Evolutionary conservation across 2,329 filamentous ascomycete species (phyloP).

Genomic region (Reticulascus tulasneorum): DNA sequence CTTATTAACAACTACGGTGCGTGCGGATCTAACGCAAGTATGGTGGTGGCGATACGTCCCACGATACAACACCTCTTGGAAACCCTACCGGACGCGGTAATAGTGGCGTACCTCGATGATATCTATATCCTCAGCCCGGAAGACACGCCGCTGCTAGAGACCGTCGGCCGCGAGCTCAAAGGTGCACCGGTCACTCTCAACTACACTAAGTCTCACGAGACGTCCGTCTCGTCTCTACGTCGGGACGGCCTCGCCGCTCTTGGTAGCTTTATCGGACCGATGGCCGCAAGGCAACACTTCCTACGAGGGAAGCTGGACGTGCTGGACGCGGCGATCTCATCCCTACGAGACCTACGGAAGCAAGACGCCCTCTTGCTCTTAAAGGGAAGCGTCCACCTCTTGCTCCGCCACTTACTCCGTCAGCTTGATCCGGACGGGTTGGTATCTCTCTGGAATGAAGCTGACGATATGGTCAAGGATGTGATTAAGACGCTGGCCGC

Average conservation of each 20-base stretch:
- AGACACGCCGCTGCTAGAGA: too few relatives aligned
- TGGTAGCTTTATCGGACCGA: not conserved
- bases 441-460: not conserved
- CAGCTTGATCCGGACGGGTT: not conserved
- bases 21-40: constrained; percentile 17
- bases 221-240: not conserved
- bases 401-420: not conserved
- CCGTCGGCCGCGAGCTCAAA: not conserved
- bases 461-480: not conserved
- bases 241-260: not conserved
- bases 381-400: not conserved
- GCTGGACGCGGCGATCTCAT: not conserved
- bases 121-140: not conserved
- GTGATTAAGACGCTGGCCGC: not conserved
- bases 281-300: not conserved
- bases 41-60: constrained; percentile 15
- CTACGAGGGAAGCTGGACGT: not conserved
- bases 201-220: not conserved
- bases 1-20: constrained; percentile 33
- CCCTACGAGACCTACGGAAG: not conserved
- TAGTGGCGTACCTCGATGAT: constrained; percentile 1
- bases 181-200: not conserved
- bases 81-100: not conserved
- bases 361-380: constrained; percentile 1
- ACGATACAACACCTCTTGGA: not conserved